Evolutionary conservation across 192 early-diverging fungal genomes (phyloP), one percentile per base, ranked within the genome.

Genomic region (Lobulomyces angularis): DNA sequence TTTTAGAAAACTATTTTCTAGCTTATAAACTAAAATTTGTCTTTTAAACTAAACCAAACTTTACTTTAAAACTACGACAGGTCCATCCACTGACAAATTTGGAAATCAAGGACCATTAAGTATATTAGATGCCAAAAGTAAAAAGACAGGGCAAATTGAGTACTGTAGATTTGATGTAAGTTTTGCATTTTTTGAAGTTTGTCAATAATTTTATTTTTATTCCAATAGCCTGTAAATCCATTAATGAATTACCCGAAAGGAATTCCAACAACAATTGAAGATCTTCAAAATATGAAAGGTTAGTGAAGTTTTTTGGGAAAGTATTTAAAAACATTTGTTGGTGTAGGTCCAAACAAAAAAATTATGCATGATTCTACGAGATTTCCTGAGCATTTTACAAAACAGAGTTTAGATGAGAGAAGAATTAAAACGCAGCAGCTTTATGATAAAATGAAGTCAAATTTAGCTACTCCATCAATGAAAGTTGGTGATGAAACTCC

Each of bases 231-330:
- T n/a, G 71, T 67, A 30, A 84, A 82, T 40, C 29, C 71, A 0
- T 48, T 87, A n/a, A 84, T 87, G 82, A 83, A 85, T 49, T 55
- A 56, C 38, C 79, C 75, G 0, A 71, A 81, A 21, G 72, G 62
- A 8, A 68, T 37, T 24, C 64, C 49, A 27, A 48, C 43, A 25
- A 67, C 51, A 14, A 43, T 63, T 14, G 52, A 58, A 5, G 59
- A 62, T 30, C 12, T 70, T 84, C 39, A 57, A 65, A 27, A 43
- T 55, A 11, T 38, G 49, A 3, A 56, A 61, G 21, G 38, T 56
- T 24, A 27, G 55, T 27, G 41, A 54, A 38, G 27, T 37, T 8
- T n/a, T n/a, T n/a, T n/a, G n/a, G n/a, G n/a, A n/a, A n/a, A n/a
- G n/a, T n/a, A n/a, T n/a, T n/a, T n/a, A n/a, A n/a, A n/a, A n/a